Base-by-base conservation (phyloP, 306 rosid species). In the Lathyrus oleraceus region DNA sequence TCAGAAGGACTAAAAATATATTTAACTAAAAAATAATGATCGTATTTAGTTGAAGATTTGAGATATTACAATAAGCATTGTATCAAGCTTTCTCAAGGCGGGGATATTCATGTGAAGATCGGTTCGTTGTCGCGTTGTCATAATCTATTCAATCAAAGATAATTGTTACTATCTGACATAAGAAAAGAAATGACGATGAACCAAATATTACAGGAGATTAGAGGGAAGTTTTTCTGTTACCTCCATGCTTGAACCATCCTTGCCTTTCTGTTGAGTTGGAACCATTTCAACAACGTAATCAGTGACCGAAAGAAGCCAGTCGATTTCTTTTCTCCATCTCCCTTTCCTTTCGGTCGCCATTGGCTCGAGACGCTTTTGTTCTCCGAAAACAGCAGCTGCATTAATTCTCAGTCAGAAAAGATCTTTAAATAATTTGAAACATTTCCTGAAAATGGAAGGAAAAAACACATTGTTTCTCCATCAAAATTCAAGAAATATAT, bases 91-190 rank as follows among this genome's bases (percentile, higher is more conserved):
- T 51, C 91, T 76, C 65, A 95, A 82, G 13, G 97, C 99, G 0
- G 99, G 99, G 67, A 91, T 95, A 75, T 95, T 95, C 92, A 91
- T 91, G 82, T 81, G 99, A 40, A 95, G 97, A 82, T 95, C 99
- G 0, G 87, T 89, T 52, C 99, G 69, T 76, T 95, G 97, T 21
- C 96, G 84, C 2, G 99, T 95, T 38, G 92, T 91, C 99, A 95
- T 95, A 48, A 95, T 81, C 99, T 95, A 77, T 77, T 62, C 75
- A 57, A 66, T 52, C 76, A 81, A 71, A 70, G 10, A 52, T 75
- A 13, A 62, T 61, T 66, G 53, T 59, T 72, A 25, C 35, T 28
- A 15, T 73, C 28, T 19, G 44, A 43, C 54, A n/a, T 10, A 64
- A 6, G 35, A 43, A 54, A 43, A 54, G 14, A 25, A 45, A 52